A percentile compares a stretch with the other conserved stretches of the same genome.
Evolutionary conservation across 1,284 basidiomycete species (phyloP).

Genomic region (Malassezia nana): DNA sequence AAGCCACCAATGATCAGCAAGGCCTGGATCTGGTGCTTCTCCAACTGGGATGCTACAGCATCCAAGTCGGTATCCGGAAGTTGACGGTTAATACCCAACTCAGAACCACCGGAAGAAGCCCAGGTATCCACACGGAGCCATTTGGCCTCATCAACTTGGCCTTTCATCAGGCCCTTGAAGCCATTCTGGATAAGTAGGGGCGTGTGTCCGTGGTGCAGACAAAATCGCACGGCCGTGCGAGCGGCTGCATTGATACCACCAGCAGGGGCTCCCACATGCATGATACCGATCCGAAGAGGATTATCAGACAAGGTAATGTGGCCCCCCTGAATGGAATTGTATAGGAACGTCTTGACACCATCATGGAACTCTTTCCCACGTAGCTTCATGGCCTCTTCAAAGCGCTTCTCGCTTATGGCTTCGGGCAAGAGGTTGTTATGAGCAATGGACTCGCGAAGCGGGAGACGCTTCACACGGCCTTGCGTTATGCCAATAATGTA

Average conservation of each 20-base stretch:
- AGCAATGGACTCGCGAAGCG: conserved; percentile 82
- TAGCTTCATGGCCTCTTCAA: conserved; percentile 72
- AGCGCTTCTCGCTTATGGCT: conserved; percentile 74
- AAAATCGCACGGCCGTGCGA: conserved; percentile 84
- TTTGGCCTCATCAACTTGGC: conserved; percentile 71
- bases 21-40: conserved; percentile 70
- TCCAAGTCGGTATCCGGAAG: conserved; percentile 78
- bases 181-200: conserved; percentile 88
- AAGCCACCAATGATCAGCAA: conserved; percentile 90
- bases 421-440: conserved; percentile 71
- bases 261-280: conserved; percentile 91
- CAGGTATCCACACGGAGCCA: conserved; percentile 96
- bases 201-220: conserved; percentile 78
- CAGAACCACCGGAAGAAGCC: conserved; percentile 93
- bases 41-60: conserved; percentile 70
- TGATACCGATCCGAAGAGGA: conserved; percentile 70
- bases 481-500: conserved; percentile 95
- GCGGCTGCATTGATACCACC: conserved; percentile 99
- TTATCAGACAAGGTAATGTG: conserved; percentile 52
- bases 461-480: conserved; percentile 86
- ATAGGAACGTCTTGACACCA: conserved; percentile 68
- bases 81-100: conserved; percentile 88
- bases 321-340: conserved; percentile 20
- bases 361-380: conserved; percentile 88
- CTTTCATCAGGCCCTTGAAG: conserved; percentile 83